Percentiles rank a stretch among this genome's conserved stretches.
Conservation (phyloP, 129 eudicot species). For the Flaveria bidentis region DNA sequence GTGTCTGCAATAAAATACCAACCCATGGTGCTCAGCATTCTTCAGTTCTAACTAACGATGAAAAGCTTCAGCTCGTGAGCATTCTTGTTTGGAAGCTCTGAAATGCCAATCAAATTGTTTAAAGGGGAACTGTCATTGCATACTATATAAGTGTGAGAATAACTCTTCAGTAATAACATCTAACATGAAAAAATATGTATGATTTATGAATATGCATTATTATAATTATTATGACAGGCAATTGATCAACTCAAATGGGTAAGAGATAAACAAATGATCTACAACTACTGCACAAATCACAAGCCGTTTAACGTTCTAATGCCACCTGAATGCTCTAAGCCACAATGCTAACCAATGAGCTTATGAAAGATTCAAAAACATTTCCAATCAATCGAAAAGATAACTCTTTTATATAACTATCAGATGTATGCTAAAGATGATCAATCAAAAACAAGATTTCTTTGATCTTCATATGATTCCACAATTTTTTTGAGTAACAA, state of each 20-base stretch:
- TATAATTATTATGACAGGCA: constrained; percentile 20
- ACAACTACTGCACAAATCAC: constrained; percentile 56
- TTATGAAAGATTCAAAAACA: no score
- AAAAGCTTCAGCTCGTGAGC: constrained; percentile 51
- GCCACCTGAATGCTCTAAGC: constrained; percentile 54
- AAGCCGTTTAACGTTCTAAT: constrained; percentile 43
- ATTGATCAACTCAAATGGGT: constrained; percentile 51
- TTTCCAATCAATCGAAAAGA: no score
- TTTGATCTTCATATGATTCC: neutral
- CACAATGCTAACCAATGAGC: constrained; percentile 35
- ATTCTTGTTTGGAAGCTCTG: constrained; percentile 60
- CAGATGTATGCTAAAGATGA: neutral
- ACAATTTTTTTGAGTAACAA: neutral
- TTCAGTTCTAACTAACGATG: constrained; percentile 38
- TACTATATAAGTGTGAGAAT: constrained; percentile 47
- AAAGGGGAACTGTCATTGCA: constrained; percentile 64
- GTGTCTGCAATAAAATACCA: constrained; percentile 35
- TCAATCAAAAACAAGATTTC: neutral
- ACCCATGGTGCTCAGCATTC: constrained; percentile 59
- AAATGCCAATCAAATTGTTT: constrained; percentile 57
- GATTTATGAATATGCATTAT: neutral
- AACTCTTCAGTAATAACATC: neutral
- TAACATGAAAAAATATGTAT: neutral
- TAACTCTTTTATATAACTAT: no score
- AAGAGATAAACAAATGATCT: constrained; percentile 49